A percentile compares a stretch with the other conserved stretches of the same genome.
Conservation (phyloP, 306 rosid genomes). For the Gastrolobium bilobum region DNA sequence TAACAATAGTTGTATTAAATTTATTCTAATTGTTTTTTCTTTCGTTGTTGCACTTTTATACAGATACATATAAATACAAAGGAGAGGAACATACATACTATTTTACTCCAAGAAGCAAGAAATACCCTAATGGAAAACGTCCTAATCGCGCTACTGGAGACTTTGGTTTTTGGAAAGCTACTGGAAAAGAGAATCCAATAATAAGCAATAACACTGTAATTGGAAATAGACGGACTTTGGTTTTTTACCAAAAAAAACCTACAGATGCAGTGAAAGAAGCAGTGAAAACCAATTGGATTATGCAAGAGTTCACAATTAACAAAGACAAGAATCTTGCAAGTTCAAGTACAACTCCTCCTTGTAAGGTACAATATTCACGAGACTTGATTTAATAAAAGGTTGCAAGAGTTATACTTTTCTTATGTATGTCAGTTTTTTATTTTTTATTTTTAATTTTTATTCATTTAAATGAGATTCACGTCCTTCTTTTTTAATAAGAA, state of each 20-base stretch:
- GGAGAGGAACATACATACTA: not conserved
- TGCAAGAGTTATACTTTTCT: no score
- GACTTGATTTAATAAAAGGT: no score
- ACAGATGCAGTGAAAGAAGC: not conserved
- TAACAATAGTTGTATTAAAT: no score
- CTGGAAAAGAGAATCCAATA: not conserved
- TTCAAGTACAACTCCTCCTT: not conserved
- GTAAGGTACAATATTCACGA: not conserved
- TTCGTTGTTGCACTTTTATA: not conserved
- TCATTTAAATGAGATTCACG: no score
- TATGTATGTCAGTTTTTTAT: no score
- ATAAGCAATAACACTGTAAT: not conserved
- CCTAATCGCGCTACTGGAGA: not conserved
- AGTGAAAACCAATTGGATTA: not conserved
- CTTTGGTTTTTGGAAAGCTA: not conserved
- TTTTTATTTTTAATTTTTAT: no score
- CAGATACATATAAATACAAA: not conserved
- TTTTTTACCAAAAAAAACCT: no score
- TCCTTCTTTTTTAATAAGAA: no score
- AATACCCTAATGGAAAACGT: not conserved
- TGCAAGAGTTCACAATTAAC: not conserved
- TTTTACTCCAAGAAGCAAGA: not conserved
- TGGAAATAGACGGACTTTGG: not conserved
- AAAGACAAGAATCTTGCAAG: not conserved
- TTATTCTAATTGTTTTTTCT: no score